A percentile compares a stretch with the other conserved stretches of the same genome.
Conservation (phyloP, 2,329 filamentous ascomycete genomes). For the Talaromyces sp. region DNA sequence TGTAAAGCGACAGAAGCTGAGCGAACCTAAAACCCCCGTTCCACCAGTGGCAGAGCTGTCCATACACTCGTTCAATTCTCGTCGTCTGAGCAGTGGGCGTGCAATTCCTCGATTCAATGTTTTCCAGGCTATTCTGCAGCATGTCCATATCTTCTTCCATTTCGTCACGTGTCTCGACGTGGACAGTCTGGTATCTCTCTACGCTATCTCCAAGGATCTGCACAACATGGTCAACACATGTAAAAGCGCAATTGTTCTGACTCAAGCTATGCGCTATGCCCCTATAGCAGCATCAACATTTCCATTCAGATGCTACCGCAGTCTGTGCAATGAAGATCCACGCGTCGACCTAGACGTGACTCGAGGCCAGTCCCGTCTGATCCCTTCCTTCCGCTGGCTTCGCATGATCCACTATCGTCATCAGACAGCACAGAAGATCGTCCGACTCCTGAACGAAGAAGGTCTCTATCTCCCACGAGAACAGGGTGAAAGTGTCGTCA, state of each 20-base stretch:
- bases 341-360: constrained; percentile 27
- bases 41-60: neutral
- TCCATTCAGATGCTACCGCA: constrained; percentile 58
- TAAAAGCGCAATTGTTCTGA: constrained; percentile 57
- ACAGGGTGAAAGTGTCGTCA: constrained; percentile 48
- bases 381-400: constrained; percentile 66
- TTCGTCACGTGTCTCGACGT: constrained; percentile 55
- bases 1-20: neutral
- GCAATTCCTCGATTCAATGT: constrained; percentile 12
- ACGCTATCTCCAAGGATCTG: constrained; percentile 62
- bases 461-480: constrained; percentile 55
- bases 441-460: constrained; percentile 57
- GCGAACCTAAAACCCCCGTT: neutral
- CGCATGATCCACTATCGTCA: constrained; percentile 63
- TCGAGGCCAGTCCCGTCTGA: constrained; percentile 42
- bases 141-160: constrained; percentile 53
- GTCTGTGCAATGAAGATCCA: constrained; percentile 60
- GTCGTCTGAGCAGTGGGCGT: neutral
- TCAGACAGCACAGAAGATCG: constrained; percentile 57
- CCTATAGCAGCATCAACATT: constrained; percentile 58
- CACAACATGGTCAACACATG: constrained; percentile 59
- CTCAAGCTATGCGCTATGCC: constrained; percentile 54
- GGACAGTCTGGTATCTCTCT: constrained; percentile 60
- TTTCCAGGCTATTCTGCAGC: constrained; percentile 19
- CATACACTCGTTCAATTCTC: neutral